phyloP scores from a whole-genome alignment of 345 rosid species.

The Ceriops decandra region DNA sequence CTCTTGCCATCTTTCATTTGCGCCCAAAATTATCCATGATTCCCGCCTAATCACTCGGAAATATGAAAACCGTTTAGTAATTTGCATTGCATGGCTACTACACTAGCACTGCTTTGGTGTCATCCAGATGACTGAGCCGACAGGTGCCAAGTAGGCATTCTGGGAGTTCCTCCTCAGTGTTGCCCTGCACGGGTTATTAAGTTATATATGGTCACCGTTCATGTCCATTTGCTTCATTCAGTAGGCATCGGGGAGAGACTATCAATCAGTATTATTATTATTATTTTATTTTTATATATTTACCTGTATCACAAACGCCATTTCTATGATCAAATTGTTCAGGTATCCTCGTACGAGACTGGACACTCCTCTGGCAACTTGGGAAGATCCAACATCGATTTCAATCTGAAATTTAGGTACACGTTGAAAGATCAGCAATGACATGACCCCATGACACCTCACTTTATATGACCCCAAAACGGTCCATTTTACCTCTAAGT shows the following conservation, averaged over 20 bases:
- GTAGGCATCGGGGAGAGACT: too few relatives aligned
- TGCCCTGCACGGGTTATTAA: slow-evolving; percentile 47
- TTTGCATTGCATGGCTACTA: slow-evolving; percentile 25
- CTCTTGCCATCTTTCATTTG: too few relatives aligned
- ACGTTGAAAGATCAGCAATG: neutral
- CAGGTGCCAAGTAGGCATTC: slow-evolving; percentile 81
- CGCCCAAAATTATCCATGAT: too few relatives aligned
- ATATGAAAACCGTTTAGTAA: neutral
- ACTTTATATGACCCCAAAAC: neutral
- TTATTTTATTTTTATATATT: too few relatives aligned
- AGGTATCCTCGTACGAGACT: slow-evolving; percentile 83
- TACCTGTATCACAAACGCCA: slow-evolving; percentile 95
- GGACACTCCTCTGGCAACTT: slow-evolving; percentile 79
- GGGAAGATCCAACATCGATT: slow-evolving; percentile 85
- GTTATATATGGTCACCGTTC: too few relatives aligned
- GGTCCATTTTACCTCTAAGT: slow-evolving; percentile 60
- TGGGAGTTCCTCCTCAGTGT: slow-evolving; percentile 84
- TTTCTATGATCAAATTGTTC: slow-evolving; percentile 75
- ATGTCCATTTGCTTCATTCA: too few relatives aligned
- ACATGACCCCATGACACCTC: neutral
- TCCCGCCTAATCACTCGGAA: too few relatives aligned
- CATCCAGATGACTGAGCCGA: slow-evolving; percentile 66
- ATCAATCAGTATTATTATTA: too few relatives aligned
- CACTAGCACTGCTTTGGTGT: slow-evolving; percentile 45
- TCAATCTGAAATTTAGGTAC: slow-evolving; percentile 44